phyloP scores from a whole-genome alignment of 495 filamentous ascomycete species.

The Hypoxylon intermedium region DNA sequence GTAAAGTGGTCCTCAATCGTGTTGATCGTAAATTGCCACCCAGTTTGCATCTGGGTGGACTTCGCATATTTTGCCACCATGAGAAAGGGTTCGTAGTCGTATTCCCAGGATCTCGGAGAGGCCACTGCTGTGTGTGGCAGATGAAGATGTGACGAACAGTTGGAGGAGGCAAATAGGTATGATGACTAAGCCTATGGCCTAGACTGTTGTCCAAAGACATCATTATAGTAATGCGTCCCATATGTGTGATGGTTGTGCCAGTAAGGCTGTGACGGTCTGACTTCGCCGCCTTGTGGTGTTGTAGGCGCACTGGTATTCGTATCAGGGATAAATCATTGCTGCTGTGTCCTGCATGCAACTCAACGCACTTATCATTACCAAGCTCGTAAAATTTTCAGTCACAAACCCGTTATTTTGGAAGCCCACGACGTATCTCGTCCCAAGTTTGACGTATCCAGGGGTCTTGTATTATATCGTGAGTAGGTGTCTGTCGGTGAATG shows the following conservation, averaged over 20 bases:
- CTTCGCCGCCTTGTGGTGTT: background rate
- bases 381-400: constrained; percentile 15
- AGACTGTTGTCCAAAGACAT: constrained; percentile 2
- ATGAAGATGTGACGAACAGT: constrained; percentile 8
- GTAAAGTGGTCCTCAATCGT: too few species aligned
- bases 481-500: background rate
- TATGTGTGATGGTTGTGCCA: background rate
- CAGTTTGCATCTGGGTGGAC: constrained; percentile 2
- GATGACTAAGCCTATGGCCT: constrained; percentile 1
- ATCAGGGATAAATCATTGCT: background rate
- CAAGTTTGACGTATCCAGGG: constrained; percentile 30
- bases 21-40: too few species aligned
- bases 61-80: constrained; percentile 4
- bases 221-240: background rate
- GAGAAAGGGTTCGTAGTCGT: constrained; percentile 2
- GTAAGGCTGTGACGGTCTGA: too few species aligned
- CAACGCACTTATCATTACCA: constrained; percentile 14
- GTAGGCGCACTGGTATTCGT: background rate
- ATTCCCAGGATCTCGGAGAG: background rate
- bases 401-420: constrained; percentile 17
- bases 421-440: constrained; percentile 13
- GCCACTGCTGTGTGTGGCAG: constrained; percentile 13
- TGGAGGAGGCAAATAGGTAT: constrained; percentile 4
- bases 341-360: constrained; percentile 6
- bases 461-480: constrained; percentile 9